Evolutionary conservation across 2,329 filamentous ascomycete genomes (phyloP).

Genomic region (Paecilomyces dactylethromorphus): DNA sequence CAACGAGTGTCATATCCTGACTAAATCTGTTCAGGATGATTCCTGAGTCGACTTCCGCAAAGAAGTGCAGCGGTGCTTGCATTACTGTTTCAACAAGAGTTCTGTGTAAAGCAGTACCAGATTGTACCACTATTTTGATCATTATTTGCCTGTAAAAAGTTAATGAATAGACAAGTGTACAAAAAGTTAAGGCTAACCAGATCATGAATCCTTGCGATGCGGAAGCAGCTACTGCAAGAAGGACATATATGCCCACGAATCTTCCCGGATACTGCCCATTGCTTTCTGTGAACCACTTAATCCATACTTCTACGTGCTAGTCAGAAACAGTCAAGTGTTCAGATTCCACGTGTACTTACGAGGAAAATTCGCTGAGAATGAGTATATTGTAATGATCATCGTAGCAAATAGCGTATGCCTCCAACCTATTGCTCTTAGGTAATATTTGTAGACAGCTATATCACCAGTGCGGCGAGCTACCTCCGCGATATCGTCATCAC

Average conservation of each 20-base stretch:
- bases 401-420: background rate
- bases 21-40: conserved; percentile 3
- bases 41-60: conserved; percentile 4
- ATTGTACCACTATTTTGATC: background rate
- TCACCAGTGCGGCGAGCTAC: conserved; percentile 5
- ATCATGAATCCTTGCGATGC: conserved; percentile 1
- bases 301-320: conserved; percentile 3
- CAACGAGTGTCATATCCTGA: conserved; percentile 1
- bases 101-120: background rate
- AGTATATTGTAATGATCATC: conserved; percentile 1
- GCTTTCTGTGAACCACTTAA: conserved; percentile 4
- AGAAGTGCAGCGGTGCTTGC: conserved; percentile 4
- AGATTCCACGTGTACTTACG: background rate
- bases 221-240: background rate
- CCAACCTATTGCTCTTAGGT: conserved; percentile 5
- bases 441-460: conserved; percentile 6
- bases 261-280: background rate
- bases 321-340: background rate
- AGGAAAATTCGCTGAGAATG: conserved; percentile 4
- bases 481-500: conserved; percentile 2
- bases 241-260: background rate
- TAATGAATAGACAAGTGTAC: background rate
- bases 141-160: background rate
- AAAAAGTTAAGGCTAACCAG: conserved; percentile 2
- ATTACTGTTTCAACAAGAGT: conserved; percentile 1